Conservation (phyloP, 805 yeast species). For the Lachancea meyersii region DNA sequence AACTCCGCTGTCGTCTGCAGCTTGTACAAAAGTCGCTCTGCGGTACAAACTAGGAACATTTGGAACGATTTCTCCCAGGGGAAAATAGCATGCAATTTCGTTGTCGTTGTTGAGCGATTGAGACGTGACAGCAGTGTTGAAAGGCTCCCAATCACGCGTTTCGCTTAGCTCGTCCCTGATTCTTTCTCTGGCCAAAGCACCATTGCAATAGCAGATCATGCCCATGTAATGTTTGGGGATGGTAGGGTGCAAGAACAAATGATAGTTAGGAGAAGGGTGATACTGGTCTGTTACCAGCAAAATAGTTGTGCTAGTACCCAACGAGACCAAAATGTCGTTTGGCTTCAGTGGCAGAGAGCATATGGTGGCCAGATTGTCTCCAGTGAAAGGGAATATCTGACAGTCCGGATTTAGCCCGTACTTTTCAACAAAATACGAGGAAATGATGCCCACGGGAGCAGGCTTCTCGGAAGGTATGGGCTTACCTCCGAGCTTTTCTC, state of each 20-base stretch:
- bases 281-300: constrained; percentile 72
- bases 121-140: constrained; percentile 41
- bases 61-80: constrained; percentile 88
- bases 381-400: constrained; percentile 70
- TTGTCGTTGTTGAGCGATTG: constrained; percentile 36
- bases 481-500: constrained; percentile 39
- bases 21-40: constrained; percentile 40
- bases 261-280: constrained; percentile 75
- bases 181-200: constrained; percentile 77
- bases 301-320: constrained; percentile 92
- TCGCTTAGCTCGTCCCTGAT: constrained; percentile 51
- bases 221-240: constrained; percentile 77
- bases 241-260: constrained; percentile 82
- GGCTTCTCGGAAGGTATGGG: constrained; percentile 40
- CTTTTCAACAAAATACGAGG: constrained; percentile 53
- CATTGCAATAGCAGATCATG: constrained; percentile 91
- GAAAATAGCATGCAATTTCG: constrained; percentile 74
- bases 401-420: constrained; percentile 60
- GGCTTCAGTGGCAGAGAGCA: constrained; percentile 70
- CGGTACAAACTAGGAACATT: constrained; percentile 61
- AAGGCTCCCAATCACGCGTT: constrained; percentile 50
- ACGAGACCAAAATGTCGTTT: constrained; percentile 70
- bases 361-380: constrained; percentile 86
- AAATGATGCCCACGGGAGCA: constrained; percentile 41
- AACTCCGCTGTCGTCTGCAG: constrained; percentile 22